Evolutionary conservation across 257 asterid genomes (phyloP), one percentile per base, ranked within the genome.

Genomic region (Paraleonurus japonicus): DNA sequence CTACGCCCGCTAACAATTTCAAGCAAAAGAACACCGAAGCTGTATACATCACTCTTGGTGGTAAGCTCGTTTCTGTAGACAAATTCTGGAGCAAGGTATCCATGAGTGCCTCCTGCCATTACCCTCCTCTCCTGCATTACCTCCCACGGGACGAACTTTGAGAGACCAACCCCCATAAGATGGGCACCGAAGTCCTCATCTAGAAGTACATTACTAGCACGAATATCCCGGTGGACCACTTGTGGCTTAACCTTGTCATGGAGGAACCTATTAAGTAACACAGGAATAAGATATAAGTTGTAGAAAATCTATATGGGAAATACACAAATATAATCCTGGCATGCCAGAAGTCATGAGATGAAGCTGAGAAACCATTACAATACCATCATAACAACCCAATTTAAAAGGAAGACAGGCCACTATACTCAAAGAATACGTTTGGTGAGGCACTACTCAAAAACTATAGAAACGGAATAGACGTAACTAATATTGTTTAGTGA

Each of bases 171-270:
- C 23, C 99, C 99, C 96, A 94, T 88, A 12, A 94, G 86, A 82
- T 94, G 99, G 55, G 99, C 97, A 4, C 87, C 88, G 28, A 86
- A 94, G 73, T 94, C 99, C 84, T 94, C 99, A 16, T 91, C 97
- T 24, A 94, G 96, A 67, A 94, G 97, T 9, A 94, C 96, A 13
- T 94, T 94, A 60, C 94, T 87, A 28, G 99, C 96, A 45, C 97
- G 96, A 28, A 94, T 86, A 76, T 94, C 99, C 10, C 90, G 87
- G 69, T 94, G 99, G 79, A 91, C 99, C 60, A 94, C 99, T 75
- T 94, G 99, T 61, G 99, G 99, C 87, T 89, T 94, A 85, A 94
- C 96, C 86, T 94, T 91, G 84, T 94, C 99, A 41, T 94, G 99
- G 53, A 94, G 96, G 75, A 94, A 94, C 79, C 99, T 94, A 82